phyloP scores from a whole-genome alignment of 805 yeast species.

The Clavispora phyllophila region DNA sequence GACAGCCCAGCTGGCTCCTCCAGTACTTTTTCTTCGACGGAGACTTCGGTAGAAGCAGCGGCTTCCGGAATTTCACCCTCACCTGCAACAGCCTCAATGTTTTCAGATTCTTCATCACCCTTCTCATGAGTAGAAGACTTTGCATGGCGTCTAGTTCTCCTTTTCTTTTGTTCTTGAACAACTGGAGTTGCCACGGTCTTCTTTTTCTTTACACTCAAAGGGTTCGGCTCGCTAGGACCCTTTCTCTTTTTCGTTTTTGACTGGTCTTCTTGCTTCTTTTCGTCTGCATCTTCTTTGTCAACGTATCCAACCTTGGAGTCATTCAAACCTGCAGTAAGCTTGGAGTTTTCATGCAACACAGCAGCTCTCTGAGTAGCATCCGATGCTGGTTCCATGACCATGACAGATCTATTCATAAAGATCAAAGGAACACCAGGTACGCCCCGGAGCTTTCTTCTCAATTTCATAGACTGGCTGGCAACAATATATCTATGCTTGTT shows the following conservation, averaged over 20 bases:
- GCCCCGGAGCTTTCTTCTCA: conserved; percentile 63
- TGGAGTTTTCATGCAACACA: conserved; percentile 52
- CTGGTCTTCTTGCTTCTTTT: conserved; percentile 13
- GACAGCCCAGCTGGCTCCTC: conserved; percentile 1
- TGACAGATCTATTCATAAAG: conserved; percentile 84
- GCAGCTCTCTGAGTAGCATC: conserved; percentile 48
- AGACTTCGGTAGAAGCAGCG: neutral
- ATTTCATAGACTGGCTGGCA: conserved; percentile 71
- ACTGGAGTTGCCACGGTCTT: conserved; percentile 19
- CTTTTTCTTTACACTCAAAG: conserved; percentile 82
- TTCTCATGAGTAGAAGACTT: neutral
- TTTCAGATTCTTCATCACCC: neutral
- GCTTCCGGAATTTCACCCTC: neutral
- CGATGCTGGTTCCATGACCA: conserved; percentile 93
- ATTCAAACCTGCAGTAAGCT: conserved; percentile 76
- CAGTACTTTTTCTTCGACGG: neutral
- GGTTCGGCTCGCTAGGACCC: conserved; percentile 84
- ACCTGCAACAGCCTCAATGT: neutral
- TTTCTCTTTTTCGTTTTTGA: conserved; percentile 43
- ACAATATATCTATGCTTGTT: conserved; percentile 90
- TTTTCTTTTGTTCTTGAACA: conserved; percentile 7
- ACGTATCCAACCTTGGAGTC: conserved; percentile 48
- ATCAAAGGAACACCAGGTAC: conserved; percentile 89
- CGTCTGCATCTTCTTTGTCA: conserved; percentile 21
- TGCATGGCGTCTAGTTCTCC: conserved; percentile 13